These are phyloP conservation scores for Flaveria bidentis DNA, from an alignment of 129 eudicot genomes.

Conservation along the genomic window DNA sequence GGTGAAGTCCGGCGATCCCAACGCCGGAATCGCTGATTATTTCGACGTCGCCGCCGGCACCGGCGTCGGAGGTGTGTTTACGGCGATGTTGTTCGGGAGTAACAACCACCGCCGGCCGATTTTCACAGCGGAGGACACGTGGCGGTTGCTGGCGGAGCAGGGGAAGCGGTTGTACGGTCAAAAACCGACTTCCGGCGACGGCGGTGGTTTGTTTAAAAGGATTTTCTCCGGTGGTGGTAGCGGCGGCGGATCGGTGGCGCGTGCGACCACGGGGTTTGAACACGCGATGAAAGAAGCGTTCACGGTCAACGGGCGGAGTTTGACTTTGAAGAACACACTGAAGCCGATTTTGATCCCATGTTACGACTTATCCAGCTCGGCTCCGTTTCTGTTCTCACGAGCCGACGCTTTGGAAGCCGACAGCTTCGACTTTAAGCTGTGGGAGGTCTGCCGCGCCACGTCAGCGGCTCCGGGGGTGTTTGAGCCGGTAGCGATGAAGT, in stretches of 20 bases:
- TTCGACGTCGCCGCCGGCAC: constrained; percentile 89
- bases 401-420: constrained; percentile 92
- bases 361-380: constrained; percentile 83
- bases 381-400: constrained; percentile 84
- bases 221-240: constrained; percentile 19
- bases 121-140: constrained; percentile 82
- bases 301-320: constrained; percentile 47
- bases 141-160: constrained; percentile 70
- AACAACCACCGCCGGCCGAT: constrained; percentile 57
- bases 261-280: constrained; percentile 51
- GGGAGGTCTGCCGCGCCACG: constrained; percentile 97
- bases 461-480: constrained; percentile 77
- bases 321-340: constrained; percentile 75
- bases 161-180: constrained; percentile 50
- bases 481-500: constrained; percentile 77
- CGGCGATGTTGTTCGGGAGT: constrained; percentile 81
- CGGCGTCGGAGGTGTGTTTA: constrained; percentile 84
- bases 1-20: constrained; percentile 67
- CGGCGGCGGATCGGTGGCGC: constrained; percentile 20
- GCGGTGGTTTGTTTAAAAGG: constrained; percentile 31
- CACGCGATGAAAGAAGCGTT: constrained; percentile 65
- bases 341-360: constrained; percentile 94
- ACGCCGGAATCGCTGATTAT: constrained; percentile 81
- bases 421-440: constrained; percentile 72
- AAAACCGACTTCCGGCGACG: constrained; percentile 11